Evolutionary conservation across 2,329 filamentous ascomycete genomes (phyloP).

Genomic region (Massarina eburnea): DNA sequence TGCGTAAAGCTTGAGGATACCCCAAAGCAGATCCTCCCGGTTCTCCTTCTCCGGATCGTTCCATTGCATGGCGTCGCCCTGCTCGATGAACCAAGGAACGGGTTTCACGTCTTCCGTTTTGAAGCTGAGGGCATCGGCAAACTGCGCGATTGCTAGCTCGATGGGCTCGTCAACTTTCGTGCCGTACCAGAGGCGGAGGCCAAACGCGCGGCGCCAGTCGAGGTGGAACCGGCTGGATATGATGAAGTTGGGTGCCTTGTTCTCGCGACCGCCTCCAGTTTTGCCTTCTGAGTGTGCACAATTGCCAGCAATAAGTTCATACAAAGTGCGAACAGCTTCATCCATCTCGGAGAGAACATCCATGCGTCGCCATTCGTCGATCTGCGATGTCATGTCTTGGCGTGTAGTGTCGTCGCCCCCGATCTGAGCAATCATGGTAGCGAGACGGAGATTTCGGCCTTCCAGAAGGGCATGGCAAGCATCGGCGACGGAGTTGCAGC

Average conservation of each 20-base stretch:
- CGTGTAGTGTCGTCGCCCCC: constrained; percentile 71
- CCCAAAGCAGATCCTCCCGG: constrained; percentile 82
- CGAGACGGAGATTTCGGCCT: constrained; percentile 79
- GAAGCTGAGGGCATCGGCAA: constrained; percentile 70
- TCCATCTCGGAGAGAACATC: constrained; percentile 86
- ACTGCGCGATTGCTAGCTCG: constrained; percentile 71
- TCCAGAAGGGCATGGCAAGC: constrained; percentile 79
- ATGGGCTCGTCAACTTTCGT: constrained; percentile 69
- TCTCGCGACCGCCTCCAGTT: constrained; percentile 71
- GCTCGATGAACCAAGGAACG: constrained; percentile 68
- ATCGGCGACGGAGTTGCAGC: constrained; percentile 75
- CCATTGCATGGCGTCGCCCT: constrained; percentile 61
- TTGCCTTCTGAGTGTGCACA: constrained; percentile 81
- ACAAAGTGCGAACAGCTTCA: constrained; percentile 80
- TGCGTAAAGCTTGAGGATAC: constrained; percentile 79
- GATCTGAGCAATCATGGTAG: constrained; percentile 80
- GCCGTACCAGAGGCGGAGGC: constrained; percentile 86
- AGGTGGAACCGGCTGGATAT: constrained; percentile 83
- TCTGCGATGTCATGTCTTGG: constrained; percentile 75
- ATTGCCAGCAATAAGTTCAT: constrained; percentile 86
- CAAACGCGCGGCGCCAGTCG: constrained; percentile 93
- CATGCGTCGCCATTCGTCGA: constrained; percentile 80
- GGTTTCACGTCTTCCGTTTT: constrained; percentile 71
- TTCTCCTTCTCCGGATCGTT: constrained; percentile 59
- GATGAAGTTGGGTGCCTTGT: constrained; percentile 76